A percentile compares a stretch with the other conserved stretches of the same genome.
These are phyloP conservation scores for Pleurozium schreberi DNA, from an alignment of 225 moss, liverwort and hornwort genomes.

Conservation along the genomic window DNA sequence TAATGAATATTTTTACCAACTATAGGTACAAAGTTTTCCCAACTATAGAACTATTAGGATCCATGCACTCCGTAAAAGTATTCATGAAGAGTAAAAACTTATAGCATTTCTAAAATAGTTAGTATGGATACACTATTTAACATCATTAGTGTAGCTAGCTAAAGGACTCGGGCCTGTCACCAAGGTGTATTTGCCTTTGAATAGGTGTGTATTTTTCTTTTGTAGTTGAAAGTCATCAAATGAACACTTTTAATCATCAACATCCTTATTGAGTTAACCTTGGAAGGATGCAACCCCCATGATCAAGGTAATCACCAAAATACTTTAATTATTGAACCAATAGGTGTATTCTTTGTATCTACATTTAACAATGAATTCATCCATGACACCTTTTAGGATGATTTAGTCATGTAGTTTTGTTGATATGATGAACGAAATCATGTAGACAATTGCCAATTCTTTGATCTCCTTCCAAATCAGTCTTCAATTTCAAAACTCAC, in stretches of 20 bases:
- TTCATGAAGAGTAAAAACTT: too few species aligned
- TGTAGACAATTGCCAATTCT: not conserved
- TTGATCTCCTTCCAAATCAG: not conserved
- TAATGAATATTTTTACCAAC: too few species aligned
- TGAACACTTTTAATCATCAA: not conserved
- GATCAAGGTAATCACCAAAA: not conserved
- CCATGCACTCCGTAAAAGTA: too few species aligned
- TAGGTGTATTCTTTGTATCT: not conserved
- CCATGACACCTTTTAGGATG: accelerated
- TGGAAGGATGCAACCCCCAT: accelerated
- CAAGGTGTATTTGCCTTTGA: not conserved
- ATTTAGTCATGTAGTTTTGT: too few species aligned
- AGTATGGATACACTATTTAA: too few species aligned
- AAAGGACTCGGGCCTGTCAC: not conserved
- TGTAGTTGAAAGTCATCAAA: not conserved
- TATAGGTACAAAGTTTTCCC: too few species aligned
- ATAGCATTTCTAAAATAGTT: too few species aligned
- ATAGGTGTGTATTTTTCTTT: too few species aligned
- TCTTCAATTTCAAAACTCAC: not conserved
- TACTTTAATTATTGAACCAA: not conserved
- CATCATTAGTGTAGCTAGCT: too few species aligned
- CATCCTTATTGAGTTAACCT: not conserved
- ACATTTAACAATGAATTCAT: too few species aligned
- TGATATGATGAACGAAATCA: not conserved
- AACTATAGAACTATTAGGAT: too few species aligned